Evolutionary conservation across 805 yeast species (phyloP), one percentile per base, ranked within the genome.

Genomic region (Clavispora carvajalis): DNA sequence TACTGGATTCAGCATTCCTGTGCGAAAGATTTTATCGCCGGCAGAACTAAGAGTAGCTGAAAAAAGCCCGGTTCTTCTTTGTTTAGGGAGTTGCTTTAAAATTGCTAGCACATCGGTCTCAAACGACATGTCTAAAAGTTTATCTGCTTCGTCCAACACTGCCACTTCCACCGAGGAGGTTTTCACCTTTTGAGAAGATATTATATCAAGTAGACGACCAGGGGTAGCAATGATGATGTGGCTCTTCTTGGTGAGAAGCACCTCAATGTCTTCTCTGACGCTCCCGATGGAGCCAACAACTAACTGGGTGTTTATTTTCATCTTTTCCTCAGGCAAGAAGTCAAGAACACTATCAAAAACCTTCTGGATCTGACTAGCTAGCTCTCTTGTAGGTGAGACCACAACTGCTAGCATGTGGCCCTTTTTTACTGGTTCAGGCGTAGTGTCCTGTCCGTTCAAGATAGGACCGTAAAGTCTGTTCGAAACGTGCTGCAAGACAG

Each of bases 1-100:
- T 10, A 91, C 95, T 0, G 99, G 99, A 58, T 93, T 91, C 40
- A 95, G 75, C 77, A 93, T 78, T 13, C 98, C 98, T 1, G 95
- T 82, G 43, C 84, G 79, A 58, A 88, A 87, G 19, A 93, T 77
- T 38, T 79, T 77, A 25, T 76, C 71, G 9, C 93, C 88, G 0
- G 96, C 93, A 41, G 85, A 80, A 6, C 85, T 77, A 37, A 93
- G 79, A 0, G 99, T 93, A 2, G 99, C 99, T 1, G 96, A 88
- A 57, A 91, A 91, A 15, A 91, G 67, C 1, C 98, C 99, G 0
- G 95, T 88, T 54, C 99, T 74, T 54, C 95, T 79, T 63, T 91
- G 99, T 50, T 86, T 83, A 0, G 99, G 99, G 22, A 93, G 65
- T 34, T 73, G 58, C 24, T 76, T 70, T 29, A 91, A 66, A 22